These are phyloP conservation scores for Xylaria longipes DNA, from an alignment of 495 filamentous ascomycete genomes.

Conservation along the genomic window DNA sequence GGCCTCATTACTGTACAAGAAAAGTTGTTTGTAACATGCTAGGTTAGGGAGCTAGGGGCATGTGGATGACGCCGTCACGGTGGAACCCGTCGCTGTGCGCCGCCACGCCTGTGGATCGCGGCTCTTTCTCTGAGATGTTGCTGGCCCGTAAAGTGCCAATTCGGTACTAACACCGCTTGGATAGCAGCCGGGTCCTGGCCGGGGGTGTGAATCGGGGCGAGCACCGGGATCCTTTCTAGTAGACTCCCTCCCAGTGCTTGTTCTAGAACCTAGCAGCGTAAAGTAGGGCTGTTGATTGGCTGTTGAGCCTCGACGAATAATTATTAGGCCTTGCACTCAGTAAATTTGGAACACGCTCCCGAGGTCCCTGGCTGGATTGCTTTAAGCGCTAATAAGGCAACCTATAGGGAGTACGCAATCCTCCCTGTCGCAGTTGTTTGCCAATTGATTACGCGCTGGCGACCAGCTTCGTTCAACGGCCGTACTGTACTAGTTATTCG, in stretches of 20 bases:
- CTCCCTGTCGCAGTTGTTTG: background rate
- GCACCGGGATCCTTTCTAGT: background rate
- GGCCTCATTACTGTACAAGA: slow-evolving; percentile 4
- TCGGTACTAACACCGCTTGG: background rate
- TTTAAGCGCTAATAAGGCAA: background rate
- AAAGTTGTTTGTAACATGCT: slow-evolving; percentile 12
- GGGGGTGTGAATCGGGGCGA: slow-evolving; percentile 13
- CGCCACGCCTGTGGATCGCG: slow-evolving; percentile 11
- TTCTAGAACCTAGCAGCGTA: slow-evolving; percentile 11
- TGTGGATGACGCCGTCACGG: slow-evolving; percentile 13
- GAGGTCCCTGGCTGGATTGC: background rate
- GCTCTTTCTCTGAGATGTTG: background rate
- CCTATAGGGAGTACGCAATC: background rate
- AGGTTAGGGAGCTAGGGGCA: slow-evolving; percentile 4
- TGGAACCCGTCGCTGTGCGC: slow-evolving; percentile 13
- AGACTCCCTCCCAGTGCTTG: background rate
- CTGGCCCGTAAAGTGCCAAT: slow-evolving; percentile 10
- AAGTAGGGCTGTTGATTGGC: slow-evolving; percentile 9
- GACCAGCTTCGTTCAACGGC: background rate
- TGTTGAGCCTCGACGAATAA: background rate
- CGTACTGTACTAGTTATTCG: background rate
- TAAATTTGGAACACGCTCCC: background rate
- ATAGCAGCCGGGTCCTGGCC: slow-evolving; percentile 4
- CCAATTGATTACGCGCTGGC: background rate
- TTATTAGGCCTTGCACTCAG: background rate